phyloP scores from a whole-genome alignment of 768 basidiomycete genomes.

The Lepiota subincarnata region DNA sequence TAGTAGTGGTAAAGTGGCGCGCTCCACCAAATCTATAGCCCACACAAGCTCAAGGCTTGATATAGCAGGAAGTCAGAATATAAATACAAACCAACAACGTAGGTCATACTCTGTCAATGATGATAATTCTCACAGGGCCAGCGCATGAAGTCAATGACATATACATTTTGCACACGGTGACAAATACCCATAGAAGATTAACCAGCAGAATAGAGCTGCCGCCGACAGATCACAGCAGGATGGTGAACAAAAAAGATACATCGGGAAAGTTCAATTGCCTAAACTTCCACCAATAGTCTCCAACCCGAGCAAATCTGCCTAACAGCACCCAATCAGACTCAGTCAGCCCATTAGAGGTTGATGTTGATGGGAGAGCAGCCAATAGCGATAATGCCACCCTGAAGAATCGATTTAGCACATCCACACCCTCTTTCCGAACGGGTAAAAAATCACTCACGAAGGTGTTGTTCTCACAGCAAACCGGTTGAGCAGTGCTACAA shows the following conservation, averaged over 20 bases:
- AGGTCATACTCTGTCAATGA: no score
- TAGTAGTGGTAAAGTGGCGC: no score
- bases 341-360: constrained; percentile 19
- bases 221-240: no score
- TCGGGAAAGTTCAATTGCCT: no score
- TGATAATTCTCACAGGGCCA: no score
- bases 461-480: constrained; percentile 34
- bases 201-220: no score
- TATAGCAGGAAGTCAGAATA: not conserved
- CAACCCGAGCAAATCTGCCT: not conserved
- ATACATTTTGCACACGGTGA: no score
- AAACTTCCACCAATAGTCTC: no score
- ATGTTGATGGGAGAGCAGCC: constrained; percentile 35
- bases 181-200: no score
- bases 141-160: no score
- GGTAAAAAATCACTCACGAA: constrained; percentile 25
- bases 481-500: constrained; percentile 24
- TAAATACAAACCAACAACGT: not conserved
- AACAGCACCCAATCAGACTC: not conserved
- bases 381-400: constrained; percentile 33
- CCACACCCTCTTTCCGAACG: not conserved
- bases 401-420: not conserved
- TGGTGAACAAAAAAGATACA: no score
- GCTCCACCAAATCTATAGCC: not conserved
- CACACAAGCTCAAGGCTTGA: not conserved